These are phyloP conservation scores for Epichloe festucae DNA, from an alignment of 2,329 filamentous ascomycete genomes.

Conservation along the genomic window DNA sequence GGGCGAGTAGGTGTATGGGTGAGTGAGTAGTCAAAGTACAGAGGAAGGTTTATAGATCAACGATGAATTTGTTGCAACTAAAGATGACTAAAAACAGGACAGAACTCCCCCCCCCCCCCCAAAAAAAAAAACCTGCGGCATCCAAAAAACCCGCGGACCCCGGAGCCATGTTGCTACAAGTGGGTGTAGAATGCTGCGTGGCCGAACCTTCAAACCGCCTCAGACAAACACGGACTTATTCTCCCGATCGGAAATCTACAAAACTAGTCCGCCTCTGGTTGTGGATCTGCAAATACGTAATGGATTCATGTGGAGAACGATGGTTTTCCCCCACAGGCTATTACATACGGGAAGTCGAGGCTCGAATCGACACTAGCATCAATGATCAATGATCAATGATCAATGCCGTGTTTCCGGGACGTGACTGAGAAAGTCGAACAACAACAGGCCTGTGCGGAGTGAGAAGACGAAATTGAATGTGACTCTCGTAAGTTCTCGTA, in stretches of 20 bases:
- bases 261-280: neutral
- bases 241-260: neutral
- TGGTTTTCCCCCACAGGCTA: neutral
- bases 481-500: neutral
- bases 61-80: neutral
- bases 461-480: neutral
- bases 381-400: no score
- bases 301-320: neutral
- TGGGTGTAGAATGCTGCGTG: neutral
- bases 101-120: no score
- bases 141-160: neutral
- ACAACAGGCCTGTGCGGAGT: neutral
- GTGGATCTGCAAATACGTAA: neutral
- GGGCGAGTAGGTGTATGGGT: neutral
- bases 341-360: no score
- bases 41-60: neutral
- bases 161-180: neutral
- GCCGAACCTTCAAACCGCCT: neutral
- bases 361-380: no score
- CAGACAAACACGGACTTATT: neutral
- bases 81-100: neutral
- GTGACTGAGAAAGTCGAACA: neutral
- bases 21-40: no score
- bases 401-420: neutral
- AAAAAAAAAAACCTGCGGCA: no score